phyloP scores from a whole-genome alignment of 805 yeast genomes.

The Metschnikowia arizonensis region DNA sequence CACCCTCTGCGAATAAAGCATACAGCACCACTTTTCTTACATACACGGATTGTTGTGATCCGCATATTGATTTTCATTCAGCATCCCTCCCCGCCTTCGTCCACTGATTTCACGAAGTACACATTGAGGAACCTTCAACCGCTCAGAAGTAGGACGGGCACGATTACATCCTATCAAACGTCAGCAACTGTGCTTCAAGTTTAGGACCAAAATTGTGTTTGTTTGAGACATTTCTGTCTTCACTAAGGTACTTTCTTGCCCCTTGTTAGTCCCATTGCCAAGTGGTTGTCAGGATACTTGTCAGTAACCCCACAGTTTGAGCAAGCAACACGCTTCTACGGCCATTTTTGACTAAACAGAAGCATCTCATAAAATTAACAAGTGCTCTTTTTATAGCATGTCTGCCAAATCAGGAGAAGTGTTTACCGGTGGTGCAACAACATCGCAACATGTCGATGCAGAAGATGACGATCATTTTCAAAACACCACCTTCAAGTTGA shows the following conservation, averaged over 20 bases:
- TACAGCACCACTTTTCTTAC: conserved; percentile 3
- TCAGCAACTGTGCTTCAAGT: background rate
- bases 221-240: background rate
- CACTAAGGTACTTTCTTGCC: background rate
- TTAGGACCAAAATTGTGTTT: background rate
- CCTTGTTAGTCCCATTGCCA: background rate
- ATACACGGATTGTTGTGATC: conserved; percentile 3
- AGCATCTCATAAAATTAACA: background rate
- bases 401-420: conserved; percentile 20
- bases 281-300: background rate
- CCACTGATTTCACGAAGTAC: conserved; percentile 4
- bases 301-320: background rate
- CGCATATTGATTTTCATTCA: background rate
- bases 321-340: background rate
- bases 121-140: conserved; percentile 6
- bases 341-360: background rate
- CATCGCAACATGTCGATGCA: conserved; percentile 67
- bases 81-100: conserved; percentile 5
- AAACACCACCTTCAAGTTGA: conserved; percentile 66
- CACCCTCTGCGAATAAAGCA: conserved; percentile 10
- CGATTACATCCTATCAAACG: background rate
- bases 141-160: conserved; percentile 1
- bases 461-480: conserved; percentile 66
- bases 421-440: conserved; percentile 57
- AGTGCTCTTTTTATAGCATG: conserved; percentile 5